Evolutionary conservation across 345 rosid genomes (phyloP).

Genomic region (Anastatica hierochuntica): DNA sequence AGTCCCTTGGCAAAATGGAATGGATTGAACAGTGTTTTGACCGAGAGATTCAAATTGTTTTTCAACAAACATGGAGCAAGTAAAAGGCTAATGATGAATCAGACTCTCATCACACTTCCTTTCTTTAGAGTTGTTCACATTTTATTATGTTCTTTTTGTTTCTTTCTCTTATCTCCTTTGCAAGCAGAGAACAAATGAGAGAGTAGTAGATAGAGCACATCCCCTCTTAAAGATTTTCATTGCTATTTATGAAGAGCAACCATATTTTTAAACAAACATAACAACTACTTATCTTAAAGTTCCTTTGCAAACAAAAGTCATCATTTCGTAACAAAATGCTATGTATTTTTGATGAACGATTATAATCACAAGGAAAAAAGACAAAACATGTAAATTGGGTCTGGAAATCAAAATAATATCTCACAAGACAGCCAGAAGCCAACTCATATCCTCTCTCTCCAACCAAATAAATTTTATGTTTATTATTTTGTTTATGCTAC

Average conservation of each 20-base stretch:
- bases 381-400: conserved; percentile 4
- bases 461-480: too few relatives aligned
- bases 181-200: conserved; percentile 12
- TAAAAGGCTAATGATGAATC: not conserved
- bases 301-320: too few relatives aligned
- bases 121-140: not conserved
- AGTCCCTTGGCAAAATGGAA: conserved; percentile 37
- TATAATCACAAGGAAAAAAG: conserved; percentile 8
- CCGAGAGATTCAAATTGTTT: conserved; percentile 92
- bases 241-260: too few relatives aligned
- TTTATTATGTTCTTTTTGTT: not conserved
- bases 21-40: conserved; percentile 53
- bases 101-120: not conserved
- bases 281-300: too few relatives aligned
- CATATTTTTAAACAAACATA: too few relatives aligned
- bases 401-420: conserved; percentile 13
- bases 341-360: too few relatives aligned
- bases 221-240: not conserved
- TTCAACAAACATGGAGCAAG: conserved; percentile 81
- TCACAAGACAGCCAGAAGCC: conserved; percentile 21
- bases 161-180: conserved; percentile 3
- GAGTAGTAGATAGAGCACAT: conserved; percentile 5
- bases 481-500: too few relatives aligned
- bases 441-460: conserved; percentile 20
- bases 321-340: too few relatives aligned